Conservation (phyloP, 192 early-diverging fungal species). For the Entophlyctis helioformis region DNA sequence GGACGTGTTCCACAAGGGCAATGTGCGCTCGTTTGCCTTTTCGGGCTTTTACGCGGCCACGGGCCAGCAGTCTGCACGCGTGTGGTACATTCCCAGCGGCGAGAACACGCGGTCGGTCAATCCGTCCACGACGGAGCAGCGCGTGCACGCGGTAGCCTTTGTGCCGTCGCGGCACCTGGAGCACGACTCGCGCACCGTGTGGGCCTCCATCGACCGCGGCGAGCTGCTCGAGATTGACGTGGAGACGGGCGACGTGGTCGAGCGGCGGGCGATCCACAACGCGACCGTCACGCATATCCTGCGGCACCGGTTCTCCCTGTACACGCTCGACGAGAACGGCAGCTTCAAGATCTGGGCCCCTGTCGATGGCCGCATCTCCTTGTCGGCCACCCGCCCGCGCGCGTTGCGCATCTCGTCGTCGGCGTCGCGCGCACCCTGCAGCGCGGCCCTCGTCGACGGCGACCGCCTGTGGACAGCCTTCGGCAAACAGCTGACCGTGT, state of each 20-base stretch:
- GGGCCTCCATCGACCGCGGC: conserved; percentile 52
- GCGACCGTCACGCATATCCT: conserved; percentile 42
- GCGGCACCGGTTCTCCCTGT: conserved; percentile 33
- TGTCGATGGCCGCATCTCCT: conserved; percentile 17
- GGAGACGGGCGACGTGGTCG: conserved; percentile 18
- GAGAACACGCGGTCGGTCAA: conserved; percentile 32
- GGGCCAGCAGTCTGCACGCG: conserved; percentile 20
- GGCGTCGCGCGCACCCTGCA: too few relatives aligned
- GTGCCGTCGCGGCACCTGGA: conserved; percentile 31
- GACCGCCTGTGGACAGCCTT: conserved; percentile 47
- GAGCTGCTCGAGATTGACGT: conserved; percentile 45
- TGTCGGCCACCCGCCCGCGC: conserved; percentile 17
- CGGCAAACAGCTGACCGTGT: conserved; percentile 45
- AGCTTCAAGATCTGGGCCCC: conserved; percentile 29
- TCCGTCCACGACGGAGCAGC: conserved; percentile 31
- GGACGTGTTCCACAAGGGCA: conserved; percentile 33
- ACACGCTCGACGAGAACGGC: conserved; percentile 59
- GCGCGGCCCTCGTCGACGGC: conserved; percentile 37
- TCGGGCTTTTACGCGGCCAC: conserved; percentile 30
- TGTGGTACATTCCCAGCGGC: conserved; percentile 27
- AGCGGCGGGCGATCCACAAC: conserved; percentile 28
- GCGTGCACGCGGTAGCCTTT: conserved; percentile 39
- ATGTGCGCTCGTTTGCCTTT: conserved; percentile 31
- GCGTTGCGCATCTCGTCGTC: conserved; percentile 28
- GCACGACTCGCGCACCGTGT: conserved; percentile 52